Evolutionary conservation across 169 alveolate genomes (phyloP), one percentile per base, ranked within the genome.

Genomic region (Besnoitia besnoiti): DNA sequence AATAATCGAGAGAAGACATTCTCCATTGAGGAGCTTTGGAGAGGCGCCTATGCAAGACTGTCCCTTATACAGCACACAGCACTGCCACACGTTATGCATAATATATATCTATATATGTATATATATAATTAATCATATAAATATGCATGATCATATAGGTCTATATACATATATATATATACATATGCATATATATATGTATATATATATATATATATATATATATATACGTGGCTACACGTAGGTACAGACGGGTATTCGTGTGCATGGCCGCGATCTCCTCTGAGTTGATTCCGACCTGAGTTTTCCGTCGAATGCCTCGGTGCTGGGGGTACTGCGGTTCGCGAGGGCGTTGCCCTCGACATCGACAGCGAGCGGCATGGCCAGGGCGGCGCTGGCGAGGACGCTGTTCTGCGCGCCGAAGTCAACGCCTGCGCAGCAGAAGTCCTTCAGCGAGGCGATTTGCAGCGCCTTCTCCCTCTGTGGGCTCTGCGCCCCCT

Each of bases 271-370:
- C 7, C n/a, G 30, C 27, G 67, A 19, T 0, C 27, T 10, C 24
- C n/a, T 19, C 12, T 55, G 67, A 1, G 27, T 55, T 21, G 3
- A 5, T 55, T 55, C 24, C 40, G 4, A 82, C 90, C 90, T 4
- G 50, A 49, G 44, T 30, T 47, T 82, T 12, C 90, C 90, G 47
- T 82, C 90, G 75, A 82, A 82, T 7, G 90, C 90, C n/a, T 33
- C 90, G 27, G 90, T 49, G 46, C 90, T 82, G 33, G 90, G 90
- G 16, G 90, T 82, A 33, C 76, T 49, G 39, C 90, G 62, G 75
- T 82, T 82, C 35, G 90, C 59, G 21, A 82, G 75, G 0, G 76
- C 76, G 47, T 82, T 82, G 59, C 39, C 62, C 24, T 82, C 90
- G 35, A 82, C 75, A 75, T 19, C n/a, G 62, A 49, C 75, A 0